Conservation (phyloP, 2,329 filamentous ascomycete species). For the Botryotinia convoluta region DNA sequence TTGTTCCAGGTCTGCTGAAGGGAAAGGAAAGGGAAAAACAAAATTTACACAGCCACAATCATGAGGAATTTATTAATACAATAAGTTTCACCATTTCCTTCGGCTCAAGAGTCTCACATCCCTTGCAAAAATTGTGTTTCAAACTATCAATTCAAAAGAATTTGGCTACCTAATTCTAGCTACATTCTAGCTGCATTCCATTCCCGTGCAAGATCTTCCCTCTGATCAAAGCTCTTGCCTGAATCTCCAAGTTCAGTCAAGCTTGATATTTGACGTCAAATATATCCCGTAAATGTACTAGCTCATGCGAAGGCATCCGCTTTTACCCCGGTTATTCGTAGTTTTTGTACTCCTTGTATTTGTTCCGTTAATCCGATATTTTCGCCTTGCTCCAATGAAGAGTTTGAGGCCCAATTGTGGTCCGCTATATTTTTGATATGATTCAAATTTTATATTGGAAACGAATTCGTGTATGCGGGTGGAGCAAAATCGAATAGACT, state of each 20-base stretch:
- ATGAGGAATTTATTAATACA: background rate
- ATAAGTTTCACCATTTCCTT: background rate
- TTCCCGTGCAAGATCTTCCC: background rate
- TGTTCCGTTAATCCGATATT: background rate
- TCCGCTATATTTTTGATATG: background rate
- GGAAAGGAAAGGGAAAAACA: background rate
- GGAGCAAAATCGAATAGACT: background rate
- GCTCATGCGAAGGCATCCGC: background rate
- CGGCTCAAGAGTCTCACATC: background rate
- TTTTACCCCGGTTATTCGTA: background rate
- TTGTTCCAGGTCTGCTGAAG: background rate
- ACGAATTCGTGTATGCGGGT: background rate
- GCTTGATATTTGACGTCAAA: slow-evolving; percentile 1
- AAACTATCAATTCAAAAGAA: background rate
- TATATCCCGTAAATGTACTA: background rate
- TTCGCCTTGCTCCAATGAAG: background rate
- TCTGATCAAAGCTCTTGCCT: background rate
- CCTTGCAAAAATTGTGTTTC: background rate
- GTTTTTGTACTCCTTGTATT: background rate
- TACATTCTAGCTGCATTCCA: background rate
- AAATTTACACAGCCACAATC: background rate
- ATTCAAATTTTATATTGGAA: background rate
- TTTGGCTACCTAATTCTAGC: background rate
- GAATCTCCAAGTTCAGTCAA: background rate
- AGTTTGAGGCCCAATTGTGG: background rate